These are phyloP conservation scores for Amanita brunnescens DNA, from an alignment of 768 basidiomycete genomes.

Conservation along the genomic window DNA sequence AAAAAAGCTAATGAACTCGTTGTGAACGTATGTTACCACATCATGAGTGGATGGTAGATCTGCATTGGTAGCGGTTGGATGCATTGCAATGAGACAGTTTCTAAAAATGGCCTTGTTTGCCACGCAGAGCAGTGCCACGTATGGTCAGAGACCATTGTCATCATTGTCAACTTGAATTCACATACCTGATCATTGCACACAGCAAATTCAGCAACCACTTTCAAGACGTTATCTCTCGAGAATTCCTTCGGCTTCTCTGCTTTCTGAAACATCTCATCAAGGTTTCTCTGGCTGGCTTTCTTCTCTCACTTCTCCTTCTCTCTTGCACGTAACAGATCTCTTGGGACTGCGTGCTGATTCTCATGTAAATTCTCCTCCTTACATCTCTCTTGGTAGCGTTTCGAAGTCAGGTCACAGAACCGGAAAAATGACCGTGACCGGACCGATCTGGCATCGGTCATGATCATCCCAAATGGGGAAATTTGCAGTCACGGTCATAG, in stretches of 20 bases:
- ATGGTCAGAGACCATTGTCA: too few species aligned
- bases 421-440: too few species aligned
- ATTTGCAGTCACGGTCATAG: too few species aligned
- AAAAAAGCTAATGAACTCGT: background rate
- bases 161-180: background rate
- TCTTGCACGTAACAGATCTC: background rate
- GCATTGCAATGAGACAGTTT: slow-evolving; percentile 13
- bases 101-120: slow-evolving; percentile 12
- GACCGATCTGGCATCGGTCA: too few species aligned
- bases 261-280: background rate
- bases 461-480: too few species aligned
- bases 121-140: slow-evolving; percentile 1
- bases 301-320: background rate
- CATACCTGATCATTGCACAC: slow-evolving; percentile 12
- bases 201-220: slow-evolving; percentile 9
- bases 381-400: slow-evolving; percentile 4
- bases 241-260: background rate
- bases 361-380: background rate
- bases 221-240: slow-evolving; percentile 7
- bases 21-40: slow-evolving; percentile 11
- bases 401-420: too few species aligned
- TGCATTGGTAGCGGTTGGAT: slow-evolving; percentile 3
- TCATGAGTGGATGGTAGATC: slow-evolving; percentile 13
- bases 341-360: background rate
- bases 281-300: background rate